These are phyloP conservation scores for Asparagopsis taxiformis DNA, from an alignment of 31 red algal species.

Conservation along the genomic window DNA sequence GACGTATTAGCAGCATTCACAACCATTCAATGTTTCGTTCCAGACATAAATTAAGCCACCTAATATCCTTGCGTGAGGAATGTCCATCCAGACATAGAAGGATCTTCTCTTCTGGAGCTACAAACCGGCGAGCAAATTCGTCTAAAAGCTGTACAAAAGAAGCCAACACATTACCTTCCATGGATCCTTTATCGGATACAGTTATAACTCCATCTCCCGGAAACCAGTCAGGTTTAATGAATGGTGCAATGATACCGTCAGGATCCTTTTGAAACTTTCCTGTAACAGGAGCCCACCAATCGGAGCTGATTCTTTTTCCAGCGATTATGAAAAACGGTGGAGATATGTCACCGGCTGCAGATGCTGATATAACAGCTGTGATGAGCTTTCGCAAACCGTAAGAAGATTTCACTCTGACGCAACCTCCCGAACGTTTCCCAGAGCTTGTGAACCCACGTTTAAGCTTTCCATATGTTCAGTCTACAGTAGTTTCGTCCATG, in stretches of 20 bases:
- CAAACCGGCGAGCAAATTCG: background rate
- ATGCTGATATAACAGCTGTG: conserved; percentile 26
- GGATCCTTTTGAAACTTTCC: background rate
- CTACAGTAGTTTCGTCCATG: conserved; percentile 14
- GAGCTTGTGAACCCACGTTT: background rate
- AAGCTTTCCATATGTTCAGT: conserved; percentile 3
- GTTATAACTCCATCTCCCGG: conserved; percentile 7
- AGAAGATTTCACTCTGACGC: conserved; percentile 11
- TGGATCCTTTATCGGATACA: conserved; percentile 25
- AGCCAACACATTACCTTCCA: conserved; percentile 16
- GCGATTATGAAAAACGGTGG: conserved; percentile 24
- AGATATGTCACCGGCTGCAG: conserved; percentile 16
- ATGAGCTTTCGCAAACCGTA: conserved; percentile 30
- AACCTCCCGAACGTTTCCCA: conserved; percentile 14
- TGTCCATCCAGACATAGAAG: conserved; percentile 12
- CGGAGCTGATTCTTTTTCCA: conserved; percentile 16
- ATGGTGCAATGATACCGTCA: background rate
- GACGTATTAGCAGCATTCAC: conserved; percentile 30
- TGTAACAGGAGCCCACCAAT: conserved; percentile 13
- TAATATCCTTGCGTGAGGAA: conserved; percentile 5
- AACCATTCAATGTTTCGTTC: conserved; percentile 1
- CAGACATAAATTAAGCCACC: conserved; percentile 10
- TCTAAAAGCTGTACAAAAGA: conserved; percentile 13
- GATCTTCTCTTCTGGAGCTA: background rate
- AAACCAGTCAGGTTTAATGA: conserved; percentile 28